Conservation (phyloP, 2,329 filamentous ascomycete genomes). For the Zarea fungicola region DNA sequence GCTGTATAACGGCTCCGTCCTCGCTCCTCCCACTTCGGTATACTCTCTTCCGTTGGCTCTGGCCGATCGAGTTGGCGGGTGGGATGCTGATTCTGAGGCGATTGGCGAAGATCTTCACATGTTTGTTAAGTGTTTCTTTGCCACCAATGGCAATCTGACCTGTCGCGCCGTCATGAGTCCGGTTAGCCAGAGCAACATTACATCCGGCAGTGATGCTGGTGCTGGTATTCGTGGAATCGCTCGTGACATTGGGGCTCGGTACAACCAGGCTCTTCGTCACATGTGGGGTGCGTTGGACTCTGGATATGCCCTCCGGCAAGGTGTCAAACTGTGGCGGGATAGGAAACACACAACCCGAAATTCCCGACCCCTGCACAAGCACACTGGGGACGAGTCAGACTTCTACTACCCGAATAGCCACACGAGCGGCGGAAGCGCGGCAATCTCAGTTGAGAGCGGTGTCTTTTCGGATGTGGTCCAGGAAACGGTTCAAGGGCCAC, state of each 20-base stretch:
- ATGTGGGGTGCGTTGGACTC: constrained; percentile 73
- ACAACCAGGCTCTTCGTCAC: constrained; percentile 66
- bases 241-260: constrained; percentile 58
- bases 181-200: constrained; percentile 68
- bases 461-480: constrained; percentile 52
- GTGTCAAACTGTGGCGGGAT: constrained; percentile 52
- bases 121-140: constrained; percentile 75
- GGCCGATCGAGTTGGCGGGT: constrained; percentile 64
- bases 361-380: constrained; percentile 51
- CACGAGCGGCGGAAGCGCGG: constrained; percentile 32
- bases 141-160: constrained; percentile 63
- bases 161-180: constrained; percentile 60
- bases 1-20: constrained; percentile 56
- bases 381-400: constrained; percentile 39
- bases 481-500: constrained; percentile 44
- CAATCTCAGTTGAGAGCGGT: constrained; percentile 41
- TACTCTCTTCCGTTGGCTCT: constrained; percentile 65
- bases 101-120: constrained; percentile 75
- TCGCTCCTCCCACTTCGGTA: constrained; percentile 67
- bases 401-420: constrained; percentile 44
- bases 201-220: constrained; percentile 47
- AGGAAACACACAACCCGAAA: constrained; percentile 50
- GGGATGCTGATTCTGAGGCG: constrained; percentile 65
- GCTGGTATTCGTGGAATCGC: constrained; percentile 46
- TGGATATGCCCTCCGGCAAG: constrained; percentile 57